Conservation (phyloP, 305 asterid species). For the Fraxinus ornus region DNA sequence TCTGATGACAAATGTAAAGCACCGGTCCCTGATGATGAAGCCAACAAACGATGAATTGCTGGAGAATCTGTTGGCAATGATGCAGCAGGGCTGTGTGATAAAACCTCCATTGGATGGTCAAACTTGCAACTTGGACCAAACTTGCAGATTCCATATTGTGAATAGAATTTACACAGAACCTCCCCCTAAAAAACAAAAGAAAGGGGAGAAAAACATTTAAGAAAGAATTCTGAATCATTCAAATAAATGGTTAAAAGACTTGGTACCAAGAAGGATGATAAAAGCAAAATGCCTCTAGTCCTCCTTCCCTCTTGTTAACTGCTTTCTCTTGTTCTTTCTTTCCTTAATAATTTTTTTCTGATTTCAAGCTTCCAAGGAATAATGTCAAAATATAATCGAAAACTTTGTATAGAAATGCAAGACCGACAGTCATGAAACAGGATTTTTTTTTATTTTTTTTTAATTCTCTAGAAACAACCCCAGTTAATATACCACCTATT, state of each 20-base stretch:
- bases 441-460: background rate
- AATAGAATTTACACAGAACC: conserved; percentile 87
- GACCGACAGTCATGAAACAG: background rate
- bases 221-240: conserved; percentile 17
- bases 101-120: conserved; percentile 93
- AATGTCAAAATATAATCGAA: background rate
- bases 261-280: conserved; percentile 14
- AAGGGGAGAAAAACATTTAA: conserved; percentile 26
- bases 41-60: conserved; percentile 58
- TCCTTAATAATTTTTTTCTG: background rate
- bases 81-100: conserved; percentile 57
- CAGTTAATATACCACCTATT: background rate
- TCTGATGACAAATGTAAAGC: conserved; percentile 63
- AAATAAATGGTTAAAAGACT: conserved; percentile 8
- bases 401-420: background rate
- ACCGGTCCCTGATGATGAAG: conserved; percentile 67
- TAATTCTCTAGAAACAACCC: background rate
- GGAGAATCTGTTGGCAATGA: conserved; percentile 58
- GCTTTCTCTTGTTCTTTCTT: background rate
- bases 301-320: conserved; percentile 9
- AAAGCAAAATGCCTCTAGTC: background rate
- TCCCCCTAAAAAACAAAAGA: conserved; percentile 71
- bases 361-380: background rate
- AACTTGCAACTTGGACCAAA: conserved; percentile 99
- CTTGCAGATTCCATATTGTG: conserved; percentile 95